These are phyloP conservation scores for Hypoxylon sp. DNA, from an alignment of 2,329 filamentous ascomycete genomes.

Conservation along the genomic window DNA sequence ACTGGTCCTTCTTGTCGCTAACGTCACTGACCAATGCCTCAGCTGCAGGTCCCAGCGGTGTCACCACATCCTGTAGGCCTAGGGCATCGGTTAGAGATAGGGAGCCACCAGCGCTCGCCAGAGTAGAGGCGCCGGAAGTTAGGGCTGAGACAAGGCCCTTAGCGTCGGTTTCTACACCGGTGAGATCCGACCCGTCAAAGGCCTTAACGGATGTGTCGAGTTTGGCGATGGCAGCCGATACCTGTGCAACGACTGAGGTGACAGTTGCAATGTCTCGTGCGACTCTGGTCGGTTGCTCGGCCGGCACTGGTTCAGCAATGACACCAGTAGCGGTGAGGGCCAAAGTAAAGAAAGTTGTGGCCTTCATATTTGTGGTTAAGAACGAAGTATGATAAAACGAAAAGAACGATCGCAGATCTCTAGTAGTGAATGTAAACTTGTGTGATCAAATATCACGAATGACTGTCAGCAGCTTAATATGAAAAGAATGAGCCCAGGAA, in stretches of 20 bases:
- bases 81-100: constrained; percentile 41
- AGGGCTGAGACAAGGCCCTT: constrained; percentile 46
- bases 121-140: constrained; percentile 40
- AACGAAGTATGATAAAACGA: constrained; percentile 18
- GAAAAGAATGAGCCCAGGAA: constrained; percentile 25
- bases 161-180: constrained; percentile 46
- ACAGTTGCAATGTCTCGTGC: constrained; percentile 47
- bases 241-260: constrained; percentile 44
- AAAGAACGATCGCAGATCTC: constrained; percentile 39
- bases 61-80: constrained; percentile 32
- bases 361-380: constrained; percentile 46
- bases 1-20: constrained; percentile 43
- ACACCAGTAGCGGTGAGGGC: constrained; percentile 47
- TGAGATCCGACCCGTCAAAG: constrained; percentile 48
- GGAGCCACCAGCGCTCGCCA: constrained; percentile 22
- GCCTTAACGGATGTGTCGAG: constrained; percentile 52
- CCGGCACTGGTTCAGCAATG: constrained; percentile 41
- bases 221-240: constrained; percentile 48
- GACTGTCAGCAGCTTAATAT: constrained; percentile 18
- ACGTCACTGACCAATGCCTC: constrained; percentile 43
- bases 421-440: constrained; percentile 31
- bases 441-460: constrained; percentile 21
- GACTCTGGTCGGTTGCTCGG: constrained; percentile 35
- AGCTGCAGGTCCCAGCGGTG: constrained; percentile 33
- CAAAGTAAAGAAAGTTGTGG: constrained; percentile 44